Conservation (phyloP, 495 filamentous ascomycete genomes). For the Annulohypoxylon stygium region DNA sequence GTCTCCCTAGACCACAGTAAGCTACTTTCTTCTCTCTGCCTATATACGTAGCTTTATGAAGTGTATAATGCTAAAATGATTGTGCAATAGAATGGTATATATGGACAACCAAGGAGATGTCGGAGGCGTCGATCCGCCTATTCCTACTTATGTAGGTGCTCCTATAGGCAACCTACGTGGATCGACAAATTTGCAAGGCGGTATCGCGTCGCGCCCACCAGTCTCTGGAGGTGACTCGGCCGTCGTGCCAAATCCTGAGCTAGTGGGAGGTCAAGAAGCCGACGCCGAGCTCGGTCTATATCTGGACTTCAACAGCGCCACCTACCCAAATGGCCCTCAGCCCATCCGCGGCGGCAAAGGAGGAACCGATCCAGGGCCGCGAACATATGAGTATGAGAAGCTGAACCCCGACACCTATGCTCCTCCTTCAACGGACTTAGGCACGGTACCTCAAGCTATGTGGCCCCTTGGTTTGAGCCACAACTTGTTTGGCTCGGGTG, state of each 20-base stretch:
- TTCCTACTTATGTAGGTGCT: slow-evolving; percentile 48
- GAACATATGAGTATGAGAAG: slow-evolving; percentile 72
- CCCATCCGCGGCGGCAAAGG: slow-evolving; percentile 73
- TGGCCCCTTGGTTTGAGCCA: slow-evolving; percentile 80
- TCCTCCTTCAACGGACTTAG: slow-evolving; percentile 74
- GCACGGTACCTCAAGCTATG: slow-evolving; percentile 73
- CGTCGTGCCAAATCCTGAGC: slow-evolving; percentile 50
- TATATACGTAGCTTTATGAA: background rate
- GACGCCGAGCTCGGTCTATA: slow-evolving; percentile 69
- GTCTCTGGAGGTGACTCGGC: slow-evolving; percentile 53
- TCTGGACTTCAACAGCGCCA: slow-evolving; percentile 71
- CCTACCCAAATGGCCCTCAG: slow-evolving; percentile 67
- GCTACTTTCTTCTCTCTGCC: slow-evolving; percentile 1
- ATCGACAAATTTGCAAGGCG: slow-evolving; percentile 53
- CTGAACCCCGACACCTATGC: slow-evolving; percentile 75
- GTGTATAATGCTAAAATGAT: slow-evolving; percentile 26
- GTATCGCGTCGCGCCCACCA: slow-evolving; percentile 52
- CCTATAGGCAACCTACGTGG: slow-evolving; percentile 55
- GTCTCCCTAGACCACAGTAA: slow-evolving; percentile 49
- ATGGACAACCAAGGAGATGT: slow-evolving; percentile 55
- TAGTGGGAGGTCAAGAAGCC: slow-evolving; percentile 66
- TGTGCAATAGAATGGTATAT: slow-evolving; percentile 42
- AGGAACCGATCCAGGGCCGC: slow-evolving; percentile 72
- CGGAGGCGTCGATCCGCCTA: slow-evolving; percentile 54
- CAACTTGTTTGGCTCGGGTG: slow-evolving; percentile 67